phyloP scores from a whole-genome alignment of 2,329 filamentous ascomycete species.

The Huntiella decipiens region DNA sequence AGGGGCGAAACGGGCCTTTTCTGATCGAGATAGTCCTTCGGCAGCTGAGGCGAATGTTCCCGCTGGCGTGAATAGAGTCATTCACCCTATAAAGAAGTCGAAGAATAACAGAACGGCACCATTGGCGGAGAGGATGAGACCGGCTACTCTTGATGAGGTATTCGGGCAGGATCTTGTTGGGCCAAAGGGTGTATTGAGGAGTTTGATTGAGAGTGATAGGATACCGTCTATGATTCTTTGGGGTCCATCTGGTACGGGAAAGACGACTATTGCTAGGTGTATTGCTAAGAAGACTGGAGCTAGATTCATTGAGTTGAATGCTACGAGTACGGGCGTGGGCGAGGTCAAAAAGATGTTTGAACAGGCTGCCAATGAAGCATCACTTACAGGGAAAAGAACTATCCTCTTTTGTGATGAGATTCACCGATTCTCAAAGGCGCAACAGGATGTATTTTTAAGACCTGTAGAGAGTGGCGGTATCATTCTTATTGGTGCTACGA shows the following conservation, averaged over 20 bases:
- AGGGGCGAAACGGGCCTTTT: not conserved
- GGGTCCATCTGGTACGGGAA: constrained; percentile 64
- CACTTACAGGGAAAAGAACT: constrained; percentile 70
- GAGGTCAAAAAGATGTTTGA: constrained; percentile 86
- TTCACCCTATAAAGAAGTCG: constrained; percentile 33
- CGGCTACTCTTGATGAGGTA: constrained; percentile 64
- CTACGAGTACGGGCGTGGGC: constrained; percentile 67
- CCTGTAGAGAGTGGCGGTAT: constrained; percentile 83
- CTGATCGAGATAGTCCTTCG: not conserved
- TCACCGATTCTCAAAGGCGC: constrained; percentile 73
- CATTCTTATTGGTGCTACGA: constrained; percentile 85
- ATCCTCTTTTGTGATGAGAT: constrained; percentile 98
- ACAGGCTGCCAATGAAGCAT: constrained; percentile 63
- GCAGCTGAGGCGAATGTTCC: not conserved
- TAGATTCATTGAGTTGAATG: constrained; percentile 90
- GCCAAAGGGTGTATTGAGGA: constrained; percentile 60
- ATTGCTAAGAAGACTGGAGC: constrained; percentile 67
- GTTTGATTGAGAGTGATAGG: constrained; percentile 66
- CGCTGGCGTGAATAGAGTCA: not conserved
- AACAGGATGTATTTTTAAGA: constrained; percentile 87
- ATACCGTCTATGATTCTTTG: constrained; percentile 94
- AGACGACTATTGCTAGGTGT: constrained; percentile 81
- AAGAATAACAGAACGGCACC: constrained; percentile 59
- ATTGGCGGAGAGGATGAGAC: constrained; percentile 85
- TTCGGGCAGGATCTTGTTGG: constrained; percentile 86